These are phyloP conservation scores for Trichoderma afroharzianum DNA, from an alignment of 2,329 filamentous ascomycete species.

Conservation along the genomic window DNA sequence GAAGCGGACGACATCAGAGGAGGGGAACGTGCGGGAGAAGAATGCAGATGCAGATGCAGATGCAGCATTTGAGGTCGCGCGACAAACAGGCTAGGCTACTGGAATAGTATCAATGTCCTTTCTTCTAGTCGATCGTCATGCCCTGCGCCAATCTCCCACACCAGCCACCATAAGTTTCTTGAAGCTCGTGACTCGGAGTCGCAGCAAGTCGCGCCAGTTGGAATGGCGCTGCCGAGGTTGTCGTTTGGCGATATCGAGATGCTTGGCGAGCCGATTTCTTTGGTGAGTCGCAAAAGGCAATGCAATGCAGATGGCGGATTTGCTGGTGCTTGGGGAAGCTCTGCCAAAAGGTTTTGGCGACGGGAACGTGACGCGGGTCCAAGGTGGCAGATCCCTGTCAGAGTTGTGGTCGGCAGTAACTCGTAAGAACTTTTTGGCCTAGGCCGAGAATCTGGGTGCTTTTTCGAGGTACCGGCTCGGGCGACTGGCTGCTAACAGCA, in stretches of 20 bases:
- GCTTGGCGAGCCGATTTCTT: not conserved
- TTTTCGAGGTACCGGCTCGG: not conserved
- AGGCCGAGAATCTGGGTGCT: not conserved
- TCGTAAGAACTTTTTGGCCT: not conserved
- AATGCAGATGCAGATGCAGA: not conserved
- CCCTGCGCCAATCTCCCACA: slow-evolving; percentile 24
- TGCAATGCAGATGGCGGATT: not conserved
- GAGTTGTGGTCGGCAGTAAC: not conserved
- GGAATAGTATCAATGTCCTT: slow-evolving; percentile 17
- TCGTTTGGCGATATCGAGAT: not conserved
- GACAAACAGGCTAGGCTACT: slow-evolving; percentile 29
- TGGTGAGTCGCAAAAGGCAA: not conserved
- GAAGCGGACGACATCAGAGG: slow-evolving; percentile 10
- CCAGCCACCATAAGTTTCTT: not conserved
- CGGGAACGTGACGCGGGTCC: slow-evolving; percentile 20
- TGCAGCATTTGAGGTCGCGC: slow-evolving; percentile 26
- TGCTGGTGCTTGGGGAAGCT: not conserved
- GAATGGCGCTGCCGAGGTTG: not conserved
- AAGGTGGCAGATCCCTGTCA: slow-evolving; percentile 12
- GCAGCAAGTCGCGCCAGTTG: not conserved
- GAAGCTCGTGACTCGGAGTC: not conserved
- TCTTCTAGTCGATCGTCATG: slow-evolving; percentile 25
- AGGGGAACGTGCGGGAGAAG: slow-evolving; percentile 3
- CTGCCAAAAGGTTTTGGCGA: slow-evolving; percentile 17
- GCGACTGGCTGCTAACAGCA: not conserved